Base-by-base conservation (phyloP, 352 stramenopile genomes). In the Phytopythium cucurbitacearum region DNA sequence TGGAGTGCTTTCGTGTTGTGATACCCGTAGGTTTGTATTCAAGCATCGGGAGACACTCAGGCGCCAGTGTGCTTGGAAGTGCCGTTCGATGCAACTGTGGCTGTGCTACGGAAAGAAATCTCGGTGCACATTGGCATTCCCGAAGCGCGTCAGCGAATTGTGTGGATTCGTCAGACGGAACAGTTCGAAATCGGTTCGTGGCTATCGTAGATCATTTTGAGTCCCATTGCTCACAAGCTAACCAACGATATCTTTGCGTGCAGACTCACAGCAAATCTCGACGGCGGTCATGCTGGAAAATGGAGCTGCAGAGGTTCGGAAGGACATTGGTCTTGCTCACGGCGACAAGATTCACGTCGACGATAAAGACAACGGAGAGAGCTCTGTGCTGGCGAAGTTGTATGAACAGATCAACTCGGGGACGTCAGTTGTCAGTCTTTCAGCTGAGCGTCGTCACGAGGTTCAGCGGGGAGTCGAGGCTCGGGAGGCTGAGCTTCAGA, bases 281-380 rank as follows among this genome's bases (percentile, higher is more conserved):
- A 85, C 72, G 5, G 83, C 83, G 9, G 69, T 91, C 7, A 71
- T 87, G 60, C 65, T 95, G 16, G 74, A 87, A 45, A 64, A 87
- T 42, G 76, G 91, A 49, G 65, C 74, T 15, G 79, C 77, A n/a
- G 65, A 57, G 9, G 73, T 95, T n/a, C 70, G 82, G 59, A 82
- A 80, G 64, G 82, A 93, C 41, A 84, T 95, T 57, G 85, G 85
- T 1, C 79, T 95, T 33, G 75, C 72, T 42, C 84, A 95, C 57
- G 85, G 85, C 68, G 85, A 95, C 59, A 95, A 95, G 62, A 91
- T 95, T 56, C 84, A 95, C 49, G 80, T 95, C 34, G 83, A 91
- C 36, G 83, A 95, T 57, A 87, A 78, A 41, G 69, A 81, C 16
- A 82, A 88, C 56, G 82, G 85, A 3, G 71, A 82, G 46, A 83